Percentiles rank a stretch among this genome's conserved stretches.
Conservation (phyloP, 179 eudicot species). For the Gypsophila paniculata region DNA sequence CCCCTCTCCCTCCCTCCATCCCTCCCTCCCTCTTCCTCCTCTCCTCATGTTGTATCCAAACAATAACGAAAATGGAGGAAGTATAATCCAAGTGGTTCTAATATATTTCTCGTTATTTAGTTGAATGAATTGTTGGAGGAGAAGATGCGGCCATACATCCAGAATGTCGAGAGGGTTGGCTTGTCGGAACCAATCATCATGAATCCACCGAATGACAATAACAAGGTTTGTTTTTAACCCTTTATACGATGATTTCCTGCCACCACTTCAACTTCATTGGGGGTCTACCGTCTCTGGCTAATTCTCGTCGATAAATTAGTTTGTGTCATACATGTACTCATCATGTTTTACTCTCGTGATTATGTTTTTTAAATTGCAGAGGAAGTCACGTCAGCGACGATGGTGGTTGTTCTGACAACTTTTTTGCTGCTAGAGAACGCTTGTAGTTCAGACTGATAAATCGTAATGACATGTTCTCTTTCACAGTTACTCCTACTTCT, state of each 20-base stretch:
- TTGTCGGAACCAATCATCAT: conserved; percentile 67
- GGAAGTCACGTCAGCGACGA: conserved; percentile 36
- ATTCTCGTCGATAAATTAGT: neutral
- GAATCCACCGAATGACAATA: conserved; percentile 42
- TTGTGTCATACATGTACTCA: neutral
- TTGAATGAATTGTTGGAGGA: conserved; percentile 74
- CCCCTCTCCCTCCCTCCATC: too few relatives aligned
- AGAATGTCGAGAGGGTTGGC: conserved; percentile 45
- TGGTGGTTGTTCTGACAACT: conserved; percentile 53
- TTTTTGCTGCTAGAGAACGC: neutral
- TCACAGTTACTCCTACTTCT: neutral
- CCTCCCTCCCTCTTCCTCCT: too few relatives aligned
- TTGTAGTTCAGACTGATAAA: too few relatives aligned
- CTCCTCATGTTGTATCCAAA: too few relatives aligned
- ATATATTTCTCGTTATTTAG: conserved; percentile 33
- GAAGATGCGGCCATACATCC: conserved; percentile 67
- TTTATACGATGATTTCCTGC: too few relatives aligned
- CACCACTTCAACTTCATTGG: too few relatives aligned
- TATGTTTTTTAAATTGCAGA: conserved; percentile 24
- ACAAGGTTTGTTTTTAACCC: conserved; percentile 31
- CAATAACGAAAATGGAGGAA: too few relatives aligned
- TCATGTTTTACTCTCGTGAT: neutral
- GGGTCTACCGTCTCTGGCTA: too few relatives aligned
- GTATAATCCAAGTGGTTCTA: neutral
- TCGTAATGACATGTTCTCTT: neutral